Base-by-base conservation (phyloP, 768 basidiomycete species). In the Fomitopsis serialis region DNA sequence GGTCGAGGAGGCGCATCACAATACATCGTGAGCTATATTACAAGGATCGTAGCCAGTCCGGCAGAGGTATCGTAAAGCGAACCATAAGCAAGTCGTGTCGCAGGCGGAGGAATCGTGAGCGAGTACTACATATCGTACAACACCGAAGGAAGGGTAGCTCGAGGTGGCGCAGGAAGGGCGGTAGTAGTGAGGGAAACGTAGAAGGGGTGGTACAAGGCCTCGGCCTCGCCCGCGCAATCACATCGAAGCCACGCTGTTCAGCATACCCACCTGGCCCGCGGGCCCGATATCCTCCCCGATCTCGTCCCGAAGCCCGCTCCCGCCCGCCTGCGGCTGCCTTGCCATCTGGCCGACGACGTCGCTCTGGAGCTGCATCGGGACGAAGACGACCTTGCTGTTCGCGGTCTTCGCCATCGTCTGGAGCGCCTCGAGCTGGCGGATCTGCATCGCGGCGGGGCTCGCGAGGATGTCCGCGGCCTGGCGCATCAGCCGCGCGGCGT, bases 361-460 rank as follows among this genome's bases (percentile, higher is more conserved):
- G 62, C 78, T 87, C 68, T 91, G 89, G 22, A 91, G 77, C 58
- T 92, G 88, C 91, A 93, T 93, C 12, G 90, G 92, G 27, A 94
- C 94, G 62, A 98, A 97, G 53, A 98, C 79, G 60, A 96, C 92
- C 70, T 98, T 98, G 78, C 80, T 84, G 59, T 78, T 77, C n/a
- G 88, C 82, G 15, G 82, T 84, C 70, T 90, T 89, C 45, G 95
- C 90, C 95, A 98, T 98, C 63, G 83, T 79, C 78, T 97, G 93
- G 58, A 98, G 79, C 45, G 94, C 92, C 70, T 99, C 96, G 58
- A 98, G 81, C 68, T 98, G 96, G 55, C 96, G 79, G 67, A 98
- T 98, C 70, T 97, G 94, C 93, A 98, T 97, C 51, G 96, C 96
- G 21, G 96, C 95, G 9, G 93, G 93, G 11, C 86, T 90, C 21